Evolutionary conservation across 495 filamentous ascomycete genomes (phyloP).

Genomic region (Thermothielavioides terrestris): DNA sequence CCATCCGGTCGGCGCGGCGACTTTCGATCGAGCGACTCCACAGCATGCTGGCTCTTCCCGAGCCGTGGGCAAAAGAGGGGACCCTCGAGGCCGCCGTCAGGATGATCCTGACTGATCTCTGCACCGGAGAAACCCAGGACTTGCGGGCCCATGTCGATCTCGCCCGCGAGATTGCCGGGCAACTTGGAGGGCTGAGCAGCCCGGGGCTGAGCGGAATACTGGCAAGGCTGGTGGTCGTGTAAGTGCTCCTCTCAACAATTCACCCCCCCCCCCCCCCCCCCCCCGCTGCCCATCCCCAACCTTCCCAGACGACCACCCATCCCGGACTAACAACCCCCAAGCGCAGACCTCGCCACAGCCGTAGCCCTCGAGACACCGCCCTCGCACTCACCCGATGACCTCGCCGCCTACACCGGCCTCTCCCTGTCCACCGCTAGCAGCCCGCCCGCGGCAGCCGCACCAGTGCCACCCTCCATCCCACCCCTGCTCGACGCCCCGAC

Average conservation of each 20-base stretch:
- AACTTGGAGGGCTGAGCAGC: not conserved
- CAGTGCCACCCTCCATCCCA: not conserved
- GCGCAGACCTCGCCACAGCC: constrained; percentile 7
- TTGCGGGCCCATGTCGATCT: constrained; percentile 4
- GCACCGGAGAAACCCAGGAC: constrained; percentile 4
- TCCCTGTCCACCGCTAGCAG: not conserved
- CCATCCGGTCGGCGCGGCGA: not conserved
- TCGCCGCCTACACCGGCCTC: not conserved
- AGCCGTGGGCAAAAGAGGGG: not conserved
- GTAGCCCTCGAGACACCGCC: not conserved
- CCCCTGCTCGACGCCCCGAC: not conserved
- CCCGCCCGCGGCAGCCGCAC: not conserved
- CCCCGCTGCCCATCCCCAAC: not conserved
- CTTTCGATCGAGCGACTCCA: constrained; percentile 1
- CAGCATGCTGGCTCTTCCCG: not conserved
- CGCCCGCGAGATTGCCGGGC: not conserved
- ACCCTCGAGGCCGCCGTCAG: constrained; percentile 1
- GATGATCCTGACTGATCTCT: constrained; percentile 8
- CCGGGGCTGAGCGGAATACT: not conserved
- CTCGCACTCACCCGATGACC: not conserved
- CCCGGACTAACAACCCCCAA: not conserved
- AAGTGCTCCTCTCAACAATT: not conserved
- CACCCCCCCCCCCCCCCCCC: too few species aligned
- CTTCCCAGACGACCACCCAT: not conserved
- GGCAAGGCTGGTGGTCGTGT: constrained; percentile 12